Evolutionary conservation across 345 rosid species (phyloP).

Genomic region (Salix viminalis): DNA sequence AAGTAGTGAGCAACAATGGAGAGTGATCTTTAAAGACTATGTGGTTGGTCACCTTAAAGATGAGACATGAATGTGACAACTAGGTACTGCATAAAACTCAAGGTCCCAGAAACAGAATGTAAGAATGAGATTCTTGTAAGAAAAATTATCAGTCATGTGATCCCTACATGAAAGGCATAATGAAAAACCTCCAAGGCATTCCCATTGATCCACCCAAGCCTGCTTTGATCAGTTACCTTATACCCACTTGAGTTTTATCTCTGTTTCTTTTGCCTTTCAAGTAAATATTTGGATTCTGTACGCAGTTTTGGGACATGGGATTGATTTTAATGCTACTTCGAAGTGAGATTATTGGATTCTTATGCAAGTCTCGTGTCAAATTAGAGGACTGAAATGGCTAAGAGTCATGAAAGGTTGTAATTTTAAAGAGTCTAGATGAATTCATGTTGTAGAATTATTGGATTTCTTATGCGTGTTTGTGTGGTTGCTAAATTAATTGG

Average conservation of each 20-base stretch:
- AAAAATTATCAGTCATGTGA: slow-evolving; percentile 16
- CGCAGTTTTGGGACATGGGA: no score
- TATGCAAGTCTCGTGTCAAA: no score
- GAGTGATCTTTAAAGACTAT: no score
- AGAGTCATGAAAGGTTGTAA: no score
- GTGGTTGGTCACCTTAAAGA: no score
- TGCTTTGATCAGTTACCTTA: slow-evolving; percentile 9
- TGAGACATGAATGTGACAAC: neutral
- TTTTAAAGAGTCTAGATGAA: no score
- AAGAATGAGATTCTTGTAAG: no score
- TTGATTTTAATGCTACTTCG: no score
- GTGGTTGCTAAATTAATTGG: neutral
- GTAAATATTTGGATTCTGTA: neutral
- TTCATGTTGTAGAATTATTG: no score
- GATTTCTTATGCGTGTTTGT: neutral
- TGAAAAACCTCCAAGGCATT: neutral
- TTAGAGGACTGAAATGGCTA: no score
- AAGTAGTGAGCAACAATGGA: no score
- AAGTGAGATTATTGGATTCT: no score
- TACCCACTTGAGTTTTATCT: neutral
- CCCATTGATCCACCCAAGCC: neutral
- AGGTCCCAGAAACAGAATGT: neutral
- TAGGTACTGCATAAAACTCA: neutral
- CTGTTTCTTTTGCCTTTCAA: neutral
- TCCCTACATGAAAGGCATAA: slow-evolving; percentile 16